Evolutionary conservation across 768 basidiomycete genomes (phyloP).

Genomic region (Auriculariales sp.): DNA sequence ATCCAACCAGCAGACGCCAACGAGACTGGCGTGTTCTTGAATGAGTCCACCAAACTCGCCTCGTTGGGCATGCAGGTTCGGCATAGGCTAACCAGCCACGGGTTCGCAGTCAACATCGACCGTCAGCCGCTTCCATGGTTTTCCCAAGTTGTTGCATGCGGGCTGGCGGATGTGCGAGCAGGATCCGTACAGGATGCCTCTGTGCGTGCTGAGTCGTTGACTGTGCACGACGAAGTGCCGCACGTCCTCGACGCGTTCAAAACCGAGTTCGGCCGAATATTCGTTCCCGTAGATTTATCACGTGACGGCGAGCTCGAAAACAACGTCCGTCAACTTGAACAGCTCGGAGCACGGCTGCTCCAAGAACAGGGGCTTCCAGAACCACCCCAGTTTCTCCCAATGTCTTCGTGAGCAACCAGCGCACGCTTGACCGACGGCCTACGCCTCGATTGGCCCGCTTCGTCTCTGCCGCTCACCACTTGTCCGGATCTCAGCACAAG

Average conservation of each 20-base stretch:
- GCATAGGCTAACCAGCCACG: conserved; percentile 87
- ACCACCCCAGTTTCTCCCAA: too few relatives aligned
- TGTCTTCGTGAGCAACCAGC: too few relatives aligned
- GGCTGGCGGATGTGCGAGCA: conserved; percentile 69
- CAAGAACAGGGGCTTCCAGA: not conserved
- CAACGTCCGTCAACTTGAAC: not conserved
- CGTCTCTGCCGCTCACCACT: too few relatives aligned
- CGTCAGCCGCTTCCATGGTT: conserved; percentile 77
- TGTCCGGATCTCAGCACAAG: too few relatives aligned
- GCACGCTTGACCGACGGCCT: too few relatives aligned
- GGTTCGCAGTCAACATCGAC: conserved; percentile 86
- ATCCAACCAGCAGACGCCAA: conserved; percentile 46
- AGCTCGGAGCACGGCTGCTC: not conserved
- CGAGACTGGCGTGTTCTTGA: conserved; percentile 83
- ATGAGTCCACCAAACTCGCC: conserved; percentile 68
- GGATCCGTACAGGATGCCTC: conserved; percentile 22
- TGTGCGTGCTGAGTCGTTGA: not conserved
- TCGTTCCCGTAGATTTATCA: not conserved
- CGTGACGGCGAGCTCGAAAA: not conserved
- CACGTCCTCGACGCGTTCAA: not conserved
- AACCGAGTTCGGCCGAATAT: not conserved
- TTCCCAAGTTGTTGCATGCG: conserved; percentile 78
- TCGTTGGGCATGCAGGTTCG: conserved; percentile 96
- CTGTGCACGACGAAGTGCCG: not conserved
- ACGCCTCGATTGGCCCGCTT: too few relatives aligned